Base-by-base conservation (phyloP, 1,139 yeast genomes). In the Nakaseomyces bracarensis region DNA sequence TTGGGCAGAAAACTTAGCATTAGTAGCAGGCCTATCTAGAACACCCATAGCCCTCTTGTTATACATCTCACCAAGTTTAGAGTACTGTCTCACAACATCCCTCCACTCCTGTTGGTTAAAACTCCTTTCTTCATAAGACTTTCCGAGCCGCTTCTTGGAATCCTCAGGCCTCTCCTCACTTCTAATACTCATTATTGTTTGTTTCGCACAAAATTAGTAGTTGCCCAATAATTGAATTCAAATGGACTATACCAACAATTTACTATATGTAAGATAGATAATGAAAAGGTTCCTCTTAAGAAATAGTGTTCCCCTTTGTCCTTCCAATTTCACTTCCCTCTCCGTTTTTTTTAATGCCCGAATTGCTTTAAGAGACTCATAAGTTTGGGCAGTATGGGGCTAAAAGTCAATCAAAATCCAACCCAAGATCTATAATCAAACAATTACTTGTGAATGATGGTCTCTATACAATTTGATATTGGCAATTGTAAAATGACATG, bases 91-190 rank as follows among this genome's bases (percentile, higher is more conserved):
- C 10, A 57, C 56, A 34, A 46, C 48, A 9, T 53, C 54, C 25
- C 45, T 43, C 61, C 61, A 57, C 40, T 56, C 59, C 16, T 56
- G 56, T 39, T 41, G 46, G 3, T 52, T 43, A 34, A 49, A 57
- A n/a, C 53, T 42, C 34, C 52, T 55, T 27, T 44, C 45, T 23
- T 51, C 52, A 39, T 54, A 52, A 6, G 42, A 30, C 36, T 16
- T 18, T 4, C 18, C 34, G 18, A 14, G 13, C 22, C 34, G 22
- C 11, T 30, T 30, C 20, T 30, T 27, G n/a, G 26, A 15, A 28
- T 35, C 22, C 22, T 18, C 26, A 19, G 23, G n/a, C 14, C 20
- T 22, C 14, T 26, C 31, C 23, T 16, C 34, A 36, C 38, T 40
- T 9, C 20, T 28, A n/a, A 14, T 33, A 18, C 40, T 29, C 19